Percentiles rank a stretch among this genome's conserved stretches.
Conservation (phyloP, 2,329 filamentous ascomycete species). For the Xylariales sp. region DNA sequence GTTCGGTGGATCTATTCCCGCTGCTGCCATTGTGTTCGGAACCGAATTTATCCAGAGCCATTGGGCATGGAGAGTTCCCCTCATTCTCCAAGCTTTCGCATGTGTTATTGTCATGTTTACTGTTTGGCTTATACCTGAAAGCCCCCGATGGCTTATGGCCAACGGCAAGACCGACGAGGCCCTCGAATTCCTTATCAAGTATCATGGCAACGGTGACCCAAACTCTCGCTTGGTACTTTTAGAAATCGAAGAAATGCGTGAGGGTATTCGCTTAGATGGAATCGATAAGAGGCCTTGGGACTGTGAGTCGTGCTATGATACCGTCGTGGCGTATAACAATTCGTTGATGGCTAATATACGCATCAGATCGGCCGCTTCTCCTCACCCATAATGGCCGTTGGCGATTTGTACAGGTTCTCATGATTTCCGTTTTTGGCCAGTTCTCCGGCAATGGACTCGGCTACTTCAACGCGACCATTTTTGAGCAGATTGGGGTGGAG, state of each 20-base stretch:
- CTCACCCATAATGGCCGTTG: slow-evolving; percentile 59
- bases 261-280: slow-evolving; percentile 58
- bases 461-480: slow-evolving; percentile 64
- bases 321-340: neutral
- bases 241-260: slow-evolving; percentile 57
- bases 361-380: slow-evolving; percentile 57
- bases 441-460: slow-evolving; percentile 63
- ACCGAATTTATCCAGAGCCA: slow-evolving; percentile 57
- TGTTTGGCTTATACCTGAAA: slow-evolving; percentile 57
- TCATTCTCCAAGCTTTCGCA: slow-evolving; percentile 60
- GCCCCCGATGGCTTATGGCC: slow-evolving; percentile 57
- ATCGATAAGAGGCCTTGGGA: slow-evolving; percentile 62
- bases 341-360: slow-evolving; percentile 20
- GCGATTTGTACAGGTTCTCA: slow-evolving; percentile 60
- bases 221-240: slow-evolving; percentile 55
- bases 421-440: slow-evolving; percentile 64
- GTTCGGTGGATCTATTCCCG: slow-evolving; percentile 64
- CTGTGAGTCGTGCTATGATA: slow-evolving; percentile 48
- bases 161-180: slow-evolving; percentile 56
- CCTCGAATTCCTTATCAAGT: slow-evolving; percentile 55
- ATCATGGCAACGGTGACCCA: slow-evolving; percentile 57
- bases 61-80: slow-evolving; percentile 62
- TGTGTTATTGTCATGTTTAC: slow-evolving; percentile 54
- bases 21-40: slow-evolving; percentile 62
- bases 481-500: slow-evolving; percentile 54